These are phyloP conservation scores for Kurtzmaniella quercitrusa DNA, from an alignment of 1,139 yeast species.

Conservation along the genomic window DNA sequence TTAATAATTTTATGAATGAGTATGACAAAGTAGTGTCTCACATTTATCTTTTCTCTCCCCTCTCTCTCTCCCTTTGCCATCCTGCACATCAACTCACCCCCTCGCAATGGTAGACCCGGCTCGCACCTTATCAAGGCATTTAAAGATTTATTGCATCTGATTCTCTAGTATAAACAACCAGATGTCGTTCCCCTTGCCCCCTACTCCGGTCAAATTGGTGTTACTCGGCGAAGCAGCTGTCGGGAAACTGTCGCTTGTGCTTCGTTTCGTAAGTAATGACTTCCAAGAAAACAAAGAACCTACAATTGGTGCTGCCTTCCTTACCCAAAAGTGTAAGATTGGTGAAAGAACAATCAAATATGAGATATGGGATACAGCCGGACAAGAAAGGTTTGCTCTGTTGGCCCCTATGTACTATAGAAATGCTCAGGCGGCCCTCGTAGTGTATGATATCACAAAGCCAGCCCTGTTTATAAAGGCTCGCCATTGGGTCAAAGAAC, in stretches of 20 bases:
- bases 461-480: slow-evolving; percentile 98
- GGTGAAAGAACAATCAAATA: slow-evolving; percentile 89
- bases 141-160: not conserved
- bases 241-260: slow-evolving; percentile 89
- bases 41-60: not conserved
- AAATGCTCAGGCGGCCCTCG: slow-evolving; percentile 97
- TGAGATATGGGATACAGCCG: slow-evolving; percentile 99
- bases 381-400: slow-evolving; percentile 95
- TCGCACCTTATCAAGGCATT: not conserved
- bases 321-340: slow-evolving; percentile 90
- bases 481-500: slow-evolving; percentile 97
- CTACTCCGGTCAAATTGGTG: slow-evolving; percentile 83
- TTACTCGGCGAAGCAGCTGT: slow-evolving; percentile 97
- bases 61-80: not conserved
- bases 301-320: slow-evolving; percentile 95
- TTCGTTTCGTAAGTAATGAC: slow-evolving; percentile 91
- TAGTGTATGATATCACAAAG: slow-evolving; percentile 92
- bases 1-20: no score
- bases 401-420: slow-evolving; percentile 97
- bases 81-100: not conserved
- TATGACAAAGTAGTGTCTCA: no score
- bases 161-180: not conserved
- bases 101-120: not conserved
- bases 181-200: slow-evolving; percentile 38
- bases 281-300: slow-evolving; percentile 97